Base-by-base conservation (phyloP, 148 eudicot species). In the Vaccinium vitisidaea region DNA sequence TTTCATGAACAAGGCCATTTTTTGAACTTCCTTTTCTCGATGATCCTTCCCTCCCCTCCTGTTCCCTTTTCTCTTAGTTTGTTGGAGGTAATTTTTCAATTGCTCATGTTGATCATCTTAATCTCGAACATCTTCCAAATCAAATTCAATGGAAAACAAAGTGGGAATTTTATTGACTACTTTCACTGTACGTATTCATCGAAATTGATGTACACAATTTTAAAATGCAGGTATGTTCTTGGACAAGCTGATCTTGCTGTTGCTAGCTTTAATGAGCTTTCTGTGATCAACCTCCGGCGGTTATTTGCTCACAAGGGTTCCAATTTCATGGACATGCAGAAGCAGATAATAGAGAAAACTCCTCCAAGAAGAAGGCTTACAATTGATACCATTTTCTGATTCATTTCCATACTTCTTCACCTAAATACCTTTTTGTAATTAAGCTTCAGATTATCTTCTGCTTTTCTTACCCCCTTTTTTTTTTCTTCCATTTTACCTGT, bases 171-270 rank as follows among this genome's bases (percentile, higher is more conserved):
- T 0, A 19, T 59, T 7, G 43, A 48, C 43, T 67, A 39, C 48
- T 30, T 79, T 19, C 67, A 12, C 9, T 0, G 36, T 59, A n/a
- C 59, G 83, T 10, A 49, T 76, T n/a, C 75, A 70, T 82, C 36
- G n/a, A 8, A 25, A 61, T 54, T 85, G 30, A 82, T 30, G 0
- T 39, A 61, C 21, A 32, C 58, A 32, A 30, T 56, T 84, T 79
- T 13, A 79, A 71, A 36, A 5, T 92, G 90, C 93, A 96, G 99
- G 89, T 96, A 96, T 74, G 90, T 92, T 77, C 90, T 96, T 53
- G 92, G 89, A 86, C 99, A 96, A 90, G 98, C 99, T 73, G 99
- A 96, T 86, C 98, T 96, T 67, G 95, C 99, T 8, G 98, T 96
- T 77, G 95, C 87, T 16, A 93, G 88, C 86, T 94, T 91, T 83